A percentile compares a stretch with the other conserved stretches of the same genome.
phyloP scores from a whole-genome alignment of 306 rosid genomes.

The Rosa multiflora region DNA sequence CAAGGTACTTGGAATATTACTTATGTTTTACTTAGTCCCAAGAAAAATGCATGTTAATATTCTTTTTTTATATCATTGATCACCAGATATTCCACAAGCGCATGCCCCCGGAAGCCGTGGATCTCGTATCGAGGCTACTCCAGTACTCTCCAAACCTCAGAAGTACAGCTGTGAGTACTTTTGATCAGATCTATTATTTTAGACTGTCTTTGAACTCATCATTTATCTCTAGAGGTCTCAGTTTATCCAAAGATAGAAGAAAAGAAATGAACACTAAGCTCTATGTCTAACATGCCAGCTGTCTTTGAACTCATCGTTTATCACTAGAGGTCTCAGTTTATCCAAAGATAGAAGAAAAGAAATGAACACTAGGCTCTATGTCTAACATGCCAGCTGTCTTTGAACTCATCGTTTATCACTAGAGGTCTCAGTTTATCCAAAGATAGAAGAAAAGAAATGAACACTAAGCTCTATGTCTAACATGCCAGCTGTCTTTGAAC shows the following conservation, averaged over 20 bases:
- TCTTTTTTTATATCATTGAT: conserved; percentile 20
- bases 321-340: neutral
- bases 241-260: no score
- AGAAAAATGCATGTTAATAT: neutral
- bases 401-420: neutral
- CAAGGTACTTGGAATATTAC: conserved; percentile 51
- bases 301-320: neutral
- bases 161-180: conserved; percentile 78
- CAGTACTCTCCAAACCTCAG: conserved; percentile 96
- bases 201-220: conserved; percentile 1
- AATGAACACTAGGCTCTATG: neutral
- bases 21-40: neutral
- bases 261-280: no score
- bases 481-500: neutral
- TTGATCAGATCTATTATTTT: neutral
- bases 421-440: neutral
- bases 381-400: neutral
- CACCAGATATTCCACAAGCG: conserved; percentile 83
- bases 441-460: neutral
- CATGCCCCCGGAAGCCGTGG: conserved; percentile 96
- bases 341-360: neutral
- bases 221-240: neutral
- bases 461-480: neutral
- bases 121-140: conserved; percentile 87
- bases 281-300: neutral